Evolutionary conservation across 305 asterid species (phyloP).

Genomic region (Fraxinus paxiana): DNA sequence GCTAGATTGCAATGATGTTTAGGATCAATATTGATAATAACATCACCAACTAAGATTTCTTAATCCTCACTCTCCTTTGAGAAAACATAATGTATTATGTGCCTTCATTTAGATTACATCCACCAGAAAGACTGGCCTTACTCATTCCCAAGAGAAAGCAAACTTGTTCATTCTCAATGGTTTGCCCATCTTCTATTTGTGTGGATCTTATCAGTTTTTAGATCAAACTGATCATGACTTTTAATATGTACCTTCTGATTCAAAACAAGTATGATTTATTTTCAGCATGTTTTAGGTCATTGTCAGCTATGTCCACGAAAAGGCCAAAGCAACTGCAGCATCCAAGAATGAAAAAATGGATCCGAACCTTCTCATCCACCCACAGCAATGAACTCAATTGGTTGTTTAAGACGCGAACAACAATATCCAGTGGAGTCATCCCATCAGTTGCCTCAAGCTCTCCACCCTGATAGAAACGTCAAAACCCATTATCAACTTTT

Average conservation of each 20-base stretch:
- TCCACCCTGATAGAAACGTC: constrained; percentile 57
- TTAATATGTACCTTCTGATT: background rate
- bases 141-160: background rate
- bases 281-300: background rate
- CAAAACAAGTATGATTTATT: background rate
- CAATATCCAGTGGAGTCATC: constrained; percentile 79
- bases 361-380: constrained; percentile 87
- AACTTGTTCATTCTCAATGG: background rate
- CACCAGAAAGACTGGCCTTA: background rate
- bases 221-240: background rate
- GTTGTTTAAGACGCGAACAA: constrained; percentile 81
- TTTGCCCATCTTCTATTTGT: background rate
- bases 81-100: background rate
- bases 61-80: background rate
- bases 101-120: background rate
- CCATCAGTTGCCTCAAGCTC: constrained; percentile 73
- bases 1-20: background rate
- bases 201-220: background rate
- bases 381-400: constrained; percentile 88
- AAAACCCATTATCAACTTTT: background rate
- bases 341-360: constrained; percentile 16
- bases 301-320: background rate
- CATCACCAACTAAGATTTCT: background rate
- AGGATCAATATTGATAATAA: background rate
- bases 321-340: background rate